Evolutionary conservation across 2,329 filamentous ascomycete genomes (phyloP), one percentile per base, ranked within the genome.

Genomic region (Conoideocrella luteorostrata): DNA sequence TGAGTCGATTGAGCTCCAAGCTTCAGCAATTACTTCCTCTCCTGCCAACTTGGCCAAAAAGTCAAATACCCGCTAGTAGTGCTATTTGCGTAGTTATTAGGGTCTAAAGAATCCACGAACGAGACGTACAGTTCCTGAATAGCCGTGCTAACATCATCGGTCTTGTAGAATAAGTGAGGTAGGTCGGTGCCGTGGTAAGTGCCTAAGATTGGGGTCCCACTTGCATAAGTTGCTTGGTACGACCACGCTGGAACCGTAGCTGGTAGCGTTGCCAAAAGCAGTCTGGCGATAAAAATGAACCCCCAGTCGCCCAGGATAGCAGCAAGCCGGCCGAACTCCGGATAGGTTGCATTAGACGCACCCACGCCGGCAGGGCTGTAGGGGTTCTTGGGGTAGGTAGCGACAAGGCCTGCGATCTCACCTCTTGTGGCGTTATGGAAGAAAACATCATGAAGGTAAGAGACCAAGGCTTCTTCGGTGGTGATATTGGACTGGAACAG

Each of bases 161-260:
- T 61, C 1, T 82, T 82, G 46, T 77, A 81, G 50, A 88, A 88
- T 0, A 86, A 74, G 57, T 85, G 78, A 4, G 87, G 52, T 1
- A 90, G 52, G 52, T 90, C 86, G 1, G 74, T 78, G 12, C 64
- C 82, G 59, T 93, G 88, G 63, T 88, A 85, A 0, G 86, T 90
- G 15, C 88, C 87, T 0, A 91, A 61, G 39, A 90, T 64, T 0
- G 86, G 82, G 0, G 80, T 83, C 9, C 82, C 82, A 56, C 82
- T 78, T 66, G 84, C 63, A 64, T 90, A 90, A 0, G 79, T 82
- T 0, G 82, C 66, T 1, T 93, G 73, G 63, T 89, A 93, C 0
- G 82, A 87, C 85, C 85, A 93, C 2, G 70, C 67, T 0, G 80
- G 79, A 0, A 88, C 77, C n/a, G 55, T 36, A 0, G 81, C 63